A percentile compares a stretch with the other conserved stretches of the same genome.
Conservation (phyloP, 345 rosid species). For the Noccaea bulbosa region DNA sequence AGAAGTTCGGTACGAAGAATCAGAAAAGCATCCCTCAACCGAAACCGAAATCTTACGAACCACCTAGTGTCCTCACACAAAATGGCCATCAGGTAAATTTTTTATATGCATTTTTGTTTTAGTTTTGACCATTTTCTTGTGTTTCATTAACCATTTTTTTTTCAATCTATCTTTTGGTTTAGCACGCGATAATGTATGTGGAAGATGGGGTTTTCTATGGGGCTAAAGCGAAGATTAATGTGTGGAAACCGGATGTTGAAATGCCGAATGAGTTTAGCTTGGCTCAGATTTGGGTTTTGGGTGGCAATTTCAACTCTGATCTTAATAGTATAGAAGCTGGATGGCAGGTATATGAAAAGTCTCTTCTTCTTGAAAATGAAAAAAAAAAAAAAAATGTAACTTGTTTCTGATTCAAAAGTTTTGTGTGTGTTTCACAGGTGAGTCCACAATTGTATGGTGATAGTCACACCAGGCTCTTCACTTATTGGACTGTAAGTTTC, state of each 20-base stretch:
- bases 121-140: not conserved
- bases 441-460: constrained; percentile 79
- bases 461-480: constrained; percentile 65
- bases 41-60: constrained; percentile 59
- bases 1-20: constrained; percentile 63
- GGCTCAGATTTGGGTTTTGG: constrained; percentile 75
- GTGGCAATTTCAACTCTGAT: constrained; percentile 72
- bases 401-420: constrained; percentile 20
- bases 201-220: constrained; percentile 70
- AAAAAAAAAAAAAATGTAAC: not conserved
- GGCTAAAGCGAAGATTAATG: constrained; percentile 73
- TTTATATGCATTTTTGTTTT: constrained; percentile 1
- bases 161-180: not conserved
- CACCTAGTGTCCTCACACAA: constrained; percentile 64
- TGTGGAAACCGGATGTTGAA: constrained; percentile 71
- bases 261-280: constrained; percentile 73
- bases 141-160: not conserved
- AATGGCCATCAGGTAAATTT: constrained; percentile 51
- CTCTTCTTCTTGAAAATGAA: too few relatives aligned
- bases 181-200: constrained; percentile 75
- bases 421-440: constrained; percentile 50
- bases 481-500: constrained; percentile 79
- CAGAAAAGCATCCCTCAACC: constrained; percentile 54
- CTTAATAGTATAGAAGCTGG: constrained; percentile 85
- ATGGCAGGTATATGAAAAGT: constrained; percentile 56